phyloP scores from a whole-genome alignment of 495 filamentous ascomycete species.

The Stereocaulon alpinum region DNA sequence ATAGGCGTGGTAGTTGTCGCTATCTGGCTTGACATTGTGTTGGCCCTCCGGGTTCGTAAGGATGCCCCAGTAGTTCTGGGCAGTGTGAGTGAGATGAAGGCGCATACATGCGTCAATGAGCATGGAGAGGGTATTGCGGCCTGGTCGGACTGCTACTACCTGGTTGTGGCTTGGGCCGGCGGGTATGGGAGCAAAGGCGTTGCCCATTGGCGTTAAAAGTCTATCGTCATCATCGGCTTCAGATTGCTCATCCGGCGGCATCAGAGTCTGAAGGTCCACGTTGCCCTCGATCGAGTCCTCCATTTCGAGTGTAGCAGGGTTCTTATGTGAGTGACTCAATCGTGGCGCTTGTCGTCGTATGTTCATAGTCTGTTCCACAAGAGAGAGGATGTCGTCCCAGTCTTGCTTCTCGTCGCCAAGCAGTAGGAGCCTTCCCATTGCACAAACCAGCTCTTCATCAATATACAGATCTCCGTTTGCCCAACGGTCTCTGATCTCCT shows the following conservation, averaged over 20 bases:
- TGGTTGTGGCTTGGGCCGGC: neutral
- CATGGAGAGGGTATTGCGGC: constrained; percentile 60
- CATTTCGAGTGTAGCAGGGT: neutral
- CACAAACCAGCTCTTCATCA: constrained; percentile 60
- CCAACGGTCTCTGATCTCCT: constrained; percentile 68
- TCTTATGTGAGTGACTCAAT: constrained; percentile 1
- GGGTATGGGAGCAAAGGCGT: constrained; percentile 10
- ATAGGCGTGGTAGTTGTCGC: constrained; percentile 52
- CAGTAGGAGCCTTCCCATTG: constrained; percentile 67
- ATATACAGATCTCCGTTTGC: constrained; percentile 51
- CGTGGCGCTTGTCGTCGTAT: constrained; percentile 37
- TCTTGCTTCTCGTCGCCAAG: constrained; percentile 47
- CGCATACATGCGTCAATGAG: constrained; percentile 51
- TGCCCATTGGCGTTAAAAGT: neutral
- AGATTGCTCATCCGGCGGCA: neutral
- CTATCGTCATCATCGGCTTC: neutral
- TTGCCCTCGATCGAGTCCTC: neutral
- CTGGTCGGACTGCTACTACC: constrained; percentile 39
- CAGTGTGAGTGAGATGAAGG: constrained; percentile 38
- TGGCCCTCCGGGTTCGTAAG: constrained; percentile 40
- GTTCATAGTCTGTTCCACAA: constrained; percentile 69
- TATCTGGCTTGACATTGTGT: constrained; percentile 55
- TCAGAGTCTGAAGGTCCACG: constrained; percentile 3
- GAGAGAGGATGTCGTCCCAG: constrained; percentile 55
- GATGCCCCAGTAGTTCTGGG: constrained; percentile 60